Base-by-base conservation (phyloP, 2,329 filamentous ascomycete genomes). In the Claviceps paspali region DNA sequence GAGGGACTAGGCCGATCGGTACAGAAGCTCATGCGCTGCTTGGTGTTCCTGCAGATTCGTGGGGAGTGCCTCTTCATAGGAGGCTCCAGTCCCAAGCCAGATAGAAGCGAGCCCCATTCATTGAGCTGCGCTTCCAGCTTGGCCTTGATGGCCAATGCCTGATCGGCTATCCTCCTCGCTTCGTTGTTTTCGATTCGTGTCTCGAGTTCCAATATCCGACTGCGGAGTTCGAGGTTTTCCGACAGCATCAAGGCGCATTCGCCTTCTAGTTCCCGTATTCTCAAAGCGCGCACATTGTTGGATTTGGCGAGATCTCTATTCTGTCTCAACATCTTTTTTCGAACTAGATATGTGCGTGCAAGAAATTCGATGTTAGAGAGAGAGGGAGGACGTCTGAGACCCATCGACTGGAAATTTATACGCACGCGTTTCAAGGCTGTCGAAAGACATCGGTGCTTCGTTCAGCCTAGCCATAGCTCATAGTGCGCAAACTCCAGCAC, bases 301-400 rank as follows among this genome's bases (percentile, higher is more conserved):
- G 70, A 74, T 53, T 78, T 76, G 44, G 82, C 82, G 45, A 91
- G 79, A 51, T 91, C 83, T 58, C 82, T 73, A 54, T 92, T 92
- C 55, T 91, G 84, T 38, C 83, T 73, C 49, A 87, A 65, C 52
- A 87, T 84, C 53, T 80, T 78, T 51, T 79, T 73, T 54, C 83
- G 82, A 41, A 88, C 82, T 87, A 4, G 14, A n/a, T 5, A 3
- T 2, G 19, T n/a, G 5, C n/a, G 7, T 5, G 12, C 7, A 14
- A 15, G 9, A 22, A 6, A 15, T 15, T 4, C n/a, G n/a, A 12
- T 26, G 29, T 37, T 26, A 37, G 29, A 15, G 10, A 12, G 11
- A 2, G 10, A 12, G 11, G 3, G 8, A 9, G 6, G 14, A 17
- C 7, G 11, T 2, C 4, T 5, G 6, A 21, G 12, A 17, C 26